Evolutionary conservation across 208 protist genomes (phyloP).

Genomic region (Trypanosoma lewisi): DNA sequence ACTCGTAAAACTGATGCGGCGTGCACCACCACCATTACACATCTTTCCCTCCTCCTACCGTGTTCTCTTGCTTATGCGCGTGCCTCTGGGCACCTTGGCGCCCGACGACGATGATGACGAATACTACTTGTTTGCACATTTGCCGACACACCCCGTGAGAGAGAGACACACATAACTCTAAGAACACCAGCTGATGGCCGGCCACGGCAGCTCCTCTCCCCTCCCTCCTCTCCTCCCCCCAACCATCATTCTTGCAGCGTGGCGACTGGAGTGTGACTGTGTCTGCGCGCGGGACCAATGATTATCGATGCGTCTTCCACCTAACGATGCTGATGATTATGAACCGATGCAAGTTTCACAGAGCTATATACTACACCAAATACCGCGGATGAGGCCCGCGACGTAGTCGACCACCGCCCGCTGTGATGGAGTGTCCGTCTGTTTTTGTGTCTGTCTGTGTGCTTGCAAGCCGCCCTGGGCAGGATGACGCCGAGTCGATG

Average conservation of each 20-base stretch:
- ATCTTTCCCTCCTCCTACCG: too few relatives aligned
- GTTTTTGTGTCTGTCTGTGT: not conserved
- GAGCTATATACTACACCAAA: constrained; percentile 21
- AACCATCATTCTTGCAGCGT: not conserved
- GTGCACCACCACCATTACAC: too few relatives aligned
- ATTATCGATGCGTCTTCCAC: constrained; percentile 26
- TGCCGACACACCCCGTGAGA: too few relatives aligned
- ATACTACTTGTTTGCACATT: too few relatives aligned
- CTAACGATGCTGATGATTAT: constrained; percentile 25
- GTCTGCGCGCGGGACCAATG: not conserved
- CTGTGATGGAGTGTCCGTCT: not conserved
- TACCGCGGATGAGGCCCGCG: constrained; percentile 8
- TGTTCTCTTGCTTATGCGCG: constrained; percentile 1
- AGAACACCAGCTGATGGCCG: not conserved
- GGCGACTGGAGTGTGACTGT: not conserved
- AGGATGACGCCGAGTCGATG: constrained; percentile 5
- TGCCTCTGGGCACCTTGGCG: too few relatives aligned
- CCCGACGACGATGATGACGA: too few relatives aligned
- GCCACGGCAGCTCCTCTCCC: too few relatives aligned
- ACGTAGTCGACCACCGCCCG: not conserved
- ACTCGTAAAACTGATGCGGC: constrained; percentile 29
- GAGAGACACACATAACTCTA: not conserved
- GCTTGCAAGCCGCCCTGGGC: constrained; percentile 11
- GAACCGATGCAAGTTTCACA: constrained; percentile 13
- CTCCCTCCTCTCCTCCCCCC: not conserved